Evolutionary conservation across 225 moss, liverwort and hornwort species (phyloP).

Genomic region (Takakia lepidozioides): DNA sequence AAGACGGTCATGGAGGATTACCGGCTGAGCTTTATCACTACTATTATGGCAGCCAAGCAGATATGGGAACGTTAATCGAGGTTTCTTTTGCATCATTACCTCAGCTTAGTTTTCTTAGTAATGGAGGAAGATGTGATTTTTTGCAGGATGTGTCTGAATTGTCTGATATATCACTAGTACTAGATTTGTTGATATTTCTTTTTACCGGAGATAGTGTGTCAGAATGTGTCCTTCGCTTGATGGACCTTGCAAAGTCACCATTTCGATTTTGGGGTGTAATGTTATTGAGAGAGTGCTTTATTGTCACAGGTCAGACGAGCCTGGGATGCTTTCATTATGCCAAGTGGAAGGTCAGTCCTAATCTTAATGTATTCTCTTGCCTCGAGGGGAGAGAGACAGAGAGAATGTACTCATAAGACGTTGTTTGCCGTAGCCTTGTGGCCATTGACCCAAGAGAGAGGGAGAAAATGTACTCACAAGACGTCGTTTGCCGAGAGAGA

Average conservation of each 20-base stretch:
- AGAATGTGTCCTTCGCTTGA: no score
- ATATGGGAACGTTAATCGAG: conserved; percentile 87
- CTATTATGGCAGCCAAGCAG: conserved; percentile 71
- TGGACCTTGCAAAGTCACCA: no score
- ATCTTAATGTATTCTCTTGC: not conserved
- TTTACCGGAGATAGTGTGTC: no score
- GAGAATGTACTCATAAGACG: no score
- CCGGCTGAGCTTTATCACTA: conserved; percentile 84
- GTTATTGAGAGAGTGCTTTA: not conserved
- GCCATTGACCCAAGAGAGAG: no score
- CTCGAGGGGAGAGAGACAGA: no score
- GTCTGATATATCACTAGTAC: no score
- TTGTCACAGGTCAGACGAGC: conserved; percentile 74
- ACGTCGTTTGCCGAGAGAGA: no score
- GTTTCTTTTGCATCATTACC: conserved; percentile 14
- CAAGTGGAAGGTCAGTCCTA: conserved; percentile 73
- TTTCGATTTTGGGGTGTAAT: not conserved
- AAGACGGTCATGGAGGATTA: conserved; percentile 49
- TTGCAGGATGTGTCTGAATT: not conserved
- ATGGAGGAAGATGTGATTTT: not conserved
- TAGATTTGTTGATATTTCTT: no score
- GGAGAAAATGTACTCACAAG: no score
- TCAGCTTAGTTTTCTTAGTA: not conserved
- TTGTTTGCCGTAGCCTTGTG: no score
- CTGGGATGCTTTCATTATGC: conserved; percentile 91